Percentiles rank a stretch among this genome's conserved stretches.
These are phyloP conservation scores for Yamadazyma kitorensis DNA, from an alignment of 805 yeast genomes.

Conservation along the genomic window DNA sequence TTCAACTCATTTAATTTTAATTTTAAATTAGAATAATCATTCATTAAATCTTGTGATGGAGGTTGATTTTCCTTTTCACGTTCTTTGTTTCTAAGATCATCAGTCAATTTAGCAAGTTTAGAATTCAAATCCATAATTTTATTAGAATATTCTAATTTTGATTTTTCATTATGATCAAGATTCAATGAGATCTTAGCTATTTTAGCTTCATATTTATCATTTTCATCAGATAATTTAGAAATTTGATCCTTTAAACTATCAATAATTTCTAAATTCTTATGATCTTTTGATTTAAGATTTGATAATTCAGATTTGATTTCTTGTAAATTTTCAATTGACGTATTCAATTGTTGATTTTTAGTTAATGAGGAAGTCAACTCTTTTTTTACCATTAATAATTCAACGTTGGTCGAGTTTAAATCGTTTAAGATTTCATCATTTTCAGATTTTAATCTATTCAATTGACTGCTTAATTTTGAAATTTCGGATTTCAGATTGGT, in stretches of 20 bases:
- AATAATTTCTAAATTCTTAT: slow-evolving; percentile 7
- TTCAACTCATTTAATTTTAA: slow-evolving; percentile 51
- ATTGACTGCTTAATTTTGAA: slow-evolving; percentile 5
- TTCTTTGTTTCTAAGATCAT: slow-evolving; percentile 17
- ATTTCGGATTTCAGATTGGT: slow-evolving; percentile 8
- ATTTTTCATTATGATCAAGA: slow-evolving; percentile 16
- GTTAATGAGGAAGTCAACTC: slow-evolving; percentile 6
- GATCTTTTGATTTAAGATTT: slow-evolving; percentile 3
- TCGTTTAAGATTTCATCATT: slow-evolving; percentile 8
- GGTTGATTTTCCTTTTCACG: slow-evolving; percentile 38
- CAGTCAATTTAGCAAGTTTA: slow-evolving; percentile 20
- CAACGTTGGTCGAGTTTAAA: slow-evolving; percentile 11
- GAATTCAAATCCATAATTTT: slow-evolving; percentile 24
- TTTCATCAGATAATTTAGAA: slow-evolving; percentile 7
- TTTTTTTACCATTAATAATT: slow-evolving; percentile 9
- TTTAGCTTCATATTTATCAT: slow-evolving; percentile 3
- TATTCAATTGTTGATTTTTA: slow-evolving; percentile 1
- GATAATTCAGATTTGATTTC: slow-evolving; percentile 5
- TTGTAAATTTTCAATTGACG: slow-evolving; percentile 5
- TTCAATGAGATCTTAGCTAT: slow-evolving; percentile 22
- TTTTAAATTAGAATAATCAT: slow-evolving; percentile 48
- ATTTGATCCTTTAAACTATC: slow-evolving; percentile 7
- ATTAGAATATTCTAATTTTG: slow-evolving; percentile 26
- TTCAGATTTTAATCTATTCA: slow-evolving; percentile 11
- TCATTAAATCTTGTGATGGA: slow-evolving; percentile 25